These are phyloP conservation scores for Polychaeton citri DNA, from an alignment of 2,329 filamentous ascomycete species.

Conservation along the genomic window DNA sequence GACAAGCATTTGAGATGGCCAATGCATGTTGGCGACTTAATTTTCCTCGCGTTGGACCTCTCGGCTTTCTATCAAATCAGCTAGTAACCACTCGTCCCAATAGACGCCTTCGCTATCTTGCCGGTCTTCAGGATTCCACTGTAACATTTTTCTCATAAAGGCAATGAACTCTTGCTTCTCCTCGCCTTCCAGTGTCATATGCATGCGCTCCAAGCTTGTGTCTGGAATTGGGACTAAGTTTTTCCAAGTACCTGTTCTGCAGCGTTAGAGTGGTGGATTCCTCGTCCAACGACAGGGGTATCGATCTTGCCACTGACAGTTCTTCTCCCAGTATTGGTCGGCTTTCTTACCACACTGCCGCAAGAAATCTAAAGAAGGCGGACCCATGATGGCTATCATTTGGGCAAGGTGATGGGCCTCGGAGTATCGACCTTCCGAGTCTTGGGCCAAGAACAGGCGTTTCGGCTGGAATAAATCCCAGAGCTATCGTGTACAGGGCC, in stretches of 20 bases:
- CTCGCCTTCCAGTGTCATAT: constrained; percentile 12
- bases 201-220: constrained; percentile 6
- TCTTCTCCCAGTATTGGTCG: not conserved
- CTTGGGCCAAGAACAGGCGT: constrained; percentile 17
- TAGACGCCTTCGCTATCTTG: constrained; percentile 10
- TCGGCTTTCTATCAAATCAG: constrained; percentile 12
- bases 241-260: constrained; percentile 12
- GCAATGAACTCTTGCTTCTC: constrained; percentile 17
- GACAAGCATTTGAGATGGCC: no score
- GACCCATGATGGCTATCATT: constrained; percentile 14
- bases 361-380: constrained; percentile 13
- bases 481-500: constrained; percentile 11
- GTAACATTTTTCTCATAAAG: constrained; percentile 23
- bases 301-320: not conserved
- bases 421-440: constrained; percentile 14
- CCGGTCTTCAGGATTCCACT: constrained; percentile 23
- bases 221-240: constrained; percentile 7
- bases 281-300: not conserved
- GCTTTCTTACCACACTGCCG: constrained; percentile 2
- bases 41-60: constrained; percentile 6
- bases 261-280: not conserved
- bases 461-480: constrained; percentile 26
- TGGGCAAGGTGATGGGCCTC: constrained; percentile 14
- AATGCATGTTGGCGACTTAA: no score
- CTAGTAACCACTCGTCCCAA: constrained; percentile 13